Base-by-base conservation (phyloP, 2,329 filamentous ascomycete species). In the Fusarium continuum region DNA sequence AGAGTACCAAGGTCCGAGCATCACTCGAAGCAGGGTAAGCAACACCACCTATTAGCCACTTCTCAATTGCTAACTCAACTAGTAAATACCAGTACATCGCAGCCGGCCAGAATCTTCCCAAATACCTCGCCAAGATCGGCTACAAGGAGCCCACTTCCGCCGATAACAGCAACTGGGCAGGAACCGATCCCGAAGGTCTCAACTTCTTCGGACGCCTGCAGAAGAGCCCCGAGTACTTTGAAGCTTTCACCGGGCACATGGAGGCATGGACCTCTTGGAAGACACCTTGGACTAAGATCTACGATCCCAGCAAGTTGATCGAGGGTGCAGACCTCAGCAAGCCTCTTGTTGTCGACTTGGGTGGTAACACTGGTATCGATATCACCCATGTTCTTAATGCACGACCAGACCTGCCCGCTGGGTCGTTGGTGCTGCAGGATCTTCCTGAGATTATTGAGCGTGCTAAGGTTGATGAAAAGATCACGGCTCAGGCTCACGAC, bases 271-370 rank as follows among this genome's bases (percentile, higher is more conserved):
- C 61, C 0, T 19, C 50, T 3, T 67, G 64, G 64, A 68, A 63
- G 23, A 65, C 65, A 2, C 61, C 64, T 0, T 68, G 65, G 65
- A 68, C 61, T 0, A 67, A 66, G 44, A 46, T 67, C 8, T 68
- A 57, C 1, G 49, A 66, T 3, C 38, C 45, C 3, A 52, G 50
- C 35, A 61, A 47, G 8, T 32, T 68, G 1, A 32, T 66, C 0
- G 55, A 62, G 0, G 55, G 45, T 0, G 65, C 55, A 5, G 51
- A 66, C 1, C 52, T 65, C 0, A 11, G 8, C 0, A 52, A 64
- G 2, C 53, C 62, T 1, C 53, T 66, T 1, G 58, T 66, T 5
- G 65, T 68, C 0, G 65, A 68, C 17, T 9, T 68, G 14, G 65
- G 65, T 0, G 65, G 65, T 0, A 68, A 68, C 8, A 68, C 65